phyloP scores from a whole-genome alignment of 208 protist species.

The Trypanosoma grayi region DNA sequence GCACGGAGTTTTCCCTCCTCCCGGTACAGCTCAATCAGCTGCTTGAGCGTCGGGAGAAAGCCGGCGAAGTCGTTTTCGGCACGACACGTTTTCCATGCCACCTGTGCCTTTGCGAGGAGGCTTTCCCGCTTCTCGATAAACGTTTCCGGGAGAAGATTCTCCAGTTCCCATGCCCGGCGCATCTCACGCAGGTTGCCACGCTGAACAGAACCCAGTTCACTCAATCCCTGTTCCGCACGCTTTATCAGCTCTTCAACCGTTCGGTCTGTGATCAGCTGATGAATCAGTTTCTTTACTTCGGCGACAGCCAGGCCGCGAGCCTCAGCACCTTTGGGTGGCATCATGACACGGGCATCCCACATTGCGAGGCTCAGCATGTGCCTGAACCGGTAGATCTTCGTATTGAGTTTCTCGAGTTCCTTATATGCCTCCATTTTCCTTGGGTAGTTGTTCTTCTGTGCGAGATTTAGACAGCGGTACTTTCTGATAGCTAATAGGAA shows the following conservation, averaged over 20 bases:
- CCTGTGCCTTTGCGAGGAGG: constrained; percentile 44
- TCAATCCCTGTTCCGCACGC: constrained; percentile 19
- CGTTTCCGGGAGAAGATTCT: constrained; percentile 41
- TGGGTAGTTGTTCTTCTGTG: neutral
- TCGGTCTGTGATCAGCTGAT: constrained; percentile 48
- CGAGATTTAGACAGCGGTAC: neutral
- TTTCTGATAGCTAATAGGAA: no score
- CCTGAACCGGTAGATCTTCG: constrained; percentile 48
- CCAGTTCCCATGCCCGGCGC: constrained; percentile 30
- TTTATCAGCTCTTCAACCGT: constrained; percentile 38
- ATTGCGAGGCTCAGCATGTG: constrained; percentile 44
- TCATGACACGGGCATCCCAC: constrained; percentile 79
- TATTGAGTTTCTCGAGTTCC: constrained; percentile 60
- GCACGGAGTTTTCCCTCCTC: constrained; percentile 64
- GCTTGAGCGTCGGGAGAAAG: constrained; percentile 69
- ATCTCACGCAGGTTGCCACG: constrained; percentile 76
- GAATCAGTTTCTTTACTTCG: constrained; percentile 34
- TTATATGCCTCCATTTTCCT: constrained; percentile 66
- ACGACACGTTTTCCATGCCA: constrained; percentile 74
- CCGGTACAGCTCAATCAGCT: constrained; percentile 64
- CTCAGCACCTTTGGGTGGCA: constrained; percentile 68
- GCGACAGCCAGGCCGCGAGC: constrained; percentile 62
- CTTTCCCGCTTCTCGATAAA: constrained; percentile 61
- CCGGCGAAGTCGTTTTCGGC: constrained; percentile 61
- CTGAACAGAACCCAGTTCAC: constrained; percentile 50